Conservation (phyloP, 2,329 filamentous ascomycete species). For the Lachnellula arida region DNA sequence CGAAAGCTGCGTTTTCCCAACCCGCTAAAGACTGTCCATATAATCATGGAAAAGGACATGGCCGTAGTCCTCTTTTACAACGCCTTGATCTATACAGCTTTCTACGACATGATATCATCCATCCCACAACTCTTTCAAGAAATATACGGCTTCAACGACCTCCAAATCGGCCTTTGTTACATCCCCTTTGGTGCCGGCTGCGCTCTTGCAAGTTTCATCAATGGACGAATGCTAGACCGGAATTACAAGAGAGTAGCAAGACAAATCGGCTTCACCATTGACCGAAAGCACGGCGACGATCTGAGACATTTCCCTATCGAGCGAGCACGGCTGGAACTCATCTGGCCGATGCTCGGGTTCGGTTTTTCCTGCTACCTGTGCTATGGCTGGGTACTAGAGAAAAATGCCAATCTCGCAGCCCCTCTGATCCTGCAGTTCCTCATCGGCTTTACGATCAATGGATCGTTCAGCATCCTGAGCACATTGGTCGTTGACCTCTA, state of each 20-base stretch:
- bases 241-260: slow-evolving; percentile 67
- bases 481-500: slow-evolving; percentile 61
- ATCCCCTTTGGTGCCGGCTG: slow-evolving; percentile 45
- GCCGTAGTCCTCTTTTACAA: slow-evolving; percentile 49
- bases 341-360: slow-evolving; percentile 50
- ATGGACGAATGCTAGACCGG: slow-evolving; percentile 54
- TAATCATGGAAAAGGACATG: slow-evolving; percentile 55
- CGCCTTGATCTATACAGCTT: slow-evolving; percentile 50
- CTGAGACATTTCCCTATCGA: slow-evolving; percentile 34
- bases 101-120: slow-evolving; percentile 48
- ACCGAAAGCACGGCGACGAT: slow-evolving; percentile 46
- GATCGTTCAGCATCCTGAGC: slow-evolving; percentile 59
- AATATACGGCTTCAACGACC: slow-evolving; percentile 31
- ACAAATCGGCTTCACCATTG: slow-evolving; percentile 55
- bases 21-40: slow-evolving; percentile 48
- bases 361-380: slow-evolving; percentile 49
- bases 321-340: slow-evolving; percentile 44
- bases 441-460: slow-evolving; percentile 54
- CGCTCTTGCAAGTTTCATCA: slow-evolving; percentile 46
- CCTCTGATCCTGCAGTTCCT: slow-evolving; percentile 53
- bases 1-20: slow-evolving; percentile 50
- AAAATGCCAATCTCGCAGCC: slow-evolving; percentile 46
- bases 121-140: slow-evolving; percentile 43
- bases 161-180: slow-evolving; percentile 32
- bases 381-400: slow-evolving; percentile 55